A percentile compares a stretch with the other conserved stretches of the same genome.
Evolutionary conservation across 2,329 filamentous ascomycete genomes (phyloP).

Genomic region (Cordyceps cateniannulata): DNA sequence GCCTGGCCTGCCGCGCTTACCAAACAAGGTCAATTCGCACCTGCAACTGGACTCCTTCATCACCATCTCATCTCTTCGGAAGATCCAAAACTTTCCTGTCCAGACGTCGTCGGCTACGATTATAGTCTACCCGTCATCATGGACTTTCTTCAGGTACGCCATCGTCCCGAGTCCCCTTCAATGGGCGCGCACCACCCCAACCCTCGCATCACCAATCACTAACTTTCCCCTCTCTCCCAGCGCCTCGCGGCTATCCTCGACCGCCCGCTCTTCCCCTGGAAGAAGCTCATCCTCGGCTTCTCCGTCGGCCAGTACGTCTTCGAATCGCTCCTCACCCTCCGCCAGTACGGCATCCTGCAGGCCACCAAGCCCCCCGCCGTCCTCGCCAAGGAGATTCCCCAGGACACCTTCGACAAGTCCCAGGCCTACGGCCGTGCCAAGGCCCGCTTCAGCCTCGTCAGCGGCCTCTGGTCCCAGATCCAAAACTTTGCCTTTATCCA

Average conservation of each 20-base stretch:
- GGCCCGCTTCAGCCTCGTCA: constrained; percentile 79
- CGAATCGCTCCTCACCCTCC: constrained; percentile 80
- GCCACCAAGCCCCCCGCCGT: constrained; percentile 77
- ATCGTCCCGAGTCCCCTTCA: not conserved
- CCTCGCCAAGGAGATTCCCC: constrained; percentile 78
- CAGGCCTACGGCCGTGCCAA: constrained; percentile 96
- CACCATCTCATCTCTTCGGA: not conserved
- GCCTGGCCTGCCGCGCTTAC: constrained; percentile 5
- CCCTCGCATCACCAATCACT: not conserved
- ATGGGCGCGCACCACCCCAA: not conserved
- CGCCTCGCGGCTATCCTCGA: constrained; percentile 81
- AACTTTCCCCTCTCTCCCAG: constrained; percentile 29
- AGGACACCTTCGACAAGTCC: constrained; percentile 89
- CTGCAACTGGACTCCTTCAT: not conserved
- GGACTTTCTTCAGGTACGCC: constrained; percentile 40
- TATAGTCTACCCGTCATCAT: constrained; percentile 21
- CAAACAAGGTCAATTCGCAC: not conserved
- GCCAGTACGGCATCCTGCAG: constrained; percentile 84
- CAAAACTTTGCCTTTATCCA: constrained; percentile 88
- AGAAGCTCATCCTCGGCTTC: constrained; percentile 91
- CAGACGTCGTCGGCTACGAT: constrained; percentile 9
- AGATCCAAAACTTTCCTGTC: not conserved
- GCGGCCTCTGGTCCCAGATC: constrained; percentile 74
- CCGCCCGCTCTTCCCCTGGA: constrained; percentile 92
- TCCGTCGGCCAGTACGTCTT: constrained; percentile 86